Evolutionary conservation across 139 green algal species (phyloP), one percentile per base, ranked within the genome.

Genomic region (Astrephomene gubernaculifera): DNA sequence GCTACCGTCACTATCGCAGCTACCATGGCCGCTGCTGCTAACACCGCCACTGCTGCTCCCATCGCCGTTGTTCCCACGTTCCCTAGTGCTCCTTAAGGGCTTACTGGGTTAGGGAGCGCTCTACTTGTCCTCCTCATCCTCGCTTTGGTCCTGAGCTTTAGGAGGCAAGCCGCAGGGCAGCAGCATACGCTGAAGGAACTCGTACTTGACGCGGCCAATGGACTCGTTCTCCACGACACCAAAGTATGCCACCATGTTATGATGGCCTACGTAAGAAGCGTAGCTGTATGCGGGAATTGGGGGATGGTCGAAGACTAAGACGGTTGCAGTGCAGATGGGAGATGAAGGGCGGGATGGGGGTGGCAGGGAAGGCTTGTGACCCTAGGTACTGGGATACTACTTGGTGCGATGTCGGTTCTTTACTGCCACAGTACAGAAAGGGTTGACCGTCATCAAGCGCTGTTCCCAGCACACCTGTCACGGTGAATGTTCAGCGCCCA

Each of bases 401-500:
- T n/a, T n/a, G n/a, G n/a, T n/a, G n/a, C n/a, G n/a, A n/a, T n/a
- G n/a, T n/a, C n/a, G n/a, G n/a, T n/a, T n/a, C n/a, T n/a, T n/a
- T n/a, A n/a, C n/a, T n/a, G n/a, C n/a, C n/a, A n/a, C n/a, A n/a
- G n/a, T n/a, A n/a, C n/a, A n/a, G n/a, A n/a, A n/a, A n/a, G n/a
- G n/a, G n/a, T n/a, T n/a, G n/a, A n/a, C n/a, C n/a, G n/a, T n/a
- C n/a, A n/a, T n/a, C n/a, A n/a, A n/a, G n/a, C n/a, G n/a, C n/a
- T n/a, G n/a, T n/a, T n/a, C n/a, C 49, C 49, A 57, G 49, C 70
- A 25, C 70, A 78, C 70, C 70, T 80, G 92, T 99, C 97, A 1
- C 97, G 87, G 82, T 99, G 97, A 21, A 99, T 97, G 90, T 99
- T 99, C 9, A 99, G 83, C 6, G 94, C 92, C 97, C 97, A 99